Evolutionary conservation across 495 filamentous ascomycete genomes (phyloP), one percentile per base, ranked within the genome.

Genomic region (Zalerion maritima): DNA sequence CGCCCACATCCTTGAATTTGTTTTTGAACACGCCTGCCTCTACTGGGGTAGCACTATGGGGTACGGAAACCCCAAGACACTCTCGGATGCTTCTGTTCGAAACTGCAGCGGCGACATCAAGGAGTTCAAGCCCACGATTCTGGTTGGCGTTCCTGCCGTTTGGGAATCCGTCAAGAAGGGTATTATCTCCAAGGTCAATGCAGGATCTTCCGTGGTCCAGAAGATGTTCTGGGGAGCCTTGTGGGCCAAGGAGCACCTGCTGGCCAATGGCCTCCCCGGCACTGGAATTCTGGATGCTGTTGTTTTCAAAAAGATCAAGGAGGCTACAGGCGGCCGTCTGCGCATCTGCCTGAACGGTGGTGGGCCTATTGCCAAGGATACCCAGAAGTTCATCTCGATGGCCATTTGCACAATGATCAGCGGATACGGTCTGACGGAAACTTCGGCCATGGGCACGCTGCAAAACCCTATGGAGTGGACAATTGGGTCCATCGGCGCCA

Each of bases 111-210:
- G 89, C 36, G 89, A 97, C 50, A 96, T 97, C 44, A 73, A 76
- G 36, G 89, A 97, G 47, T 84, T 94, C 57, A 75, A 74, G 46
- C 89, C 89, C 14, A 86, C 80, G 12, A 72, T 97, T 38, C 64
- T 97, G 24, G 83, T 94, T 26, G 89, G 89, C 47, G 89, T 97
- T 12, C 89, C 89, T 5, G 85, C 87, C 18, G 89, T 97, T 7
- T 97, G 86, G 81, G 89, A 97, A 57, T 76, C 83, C 0, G 83
- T 97, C 41, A 96, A 94, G 75, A 97, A 97, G 55, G 89, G 89
- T 41, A 87, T 97, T 38, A 62, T 92, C 38, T 64, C 68, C 47
- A 89, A 93, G 57, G 72, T 96, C 35, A 74, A 78, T 54, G 71
- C 76, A 39, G 71, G 73, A 28, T 78, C 71, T 47, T 58, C 71